Evolutionary conservation across 768 basidiomycete species (phyloP), one percentile per base, ranked within the genome.

Genomic region (Hebeloma cylindrosporum): DNA sequence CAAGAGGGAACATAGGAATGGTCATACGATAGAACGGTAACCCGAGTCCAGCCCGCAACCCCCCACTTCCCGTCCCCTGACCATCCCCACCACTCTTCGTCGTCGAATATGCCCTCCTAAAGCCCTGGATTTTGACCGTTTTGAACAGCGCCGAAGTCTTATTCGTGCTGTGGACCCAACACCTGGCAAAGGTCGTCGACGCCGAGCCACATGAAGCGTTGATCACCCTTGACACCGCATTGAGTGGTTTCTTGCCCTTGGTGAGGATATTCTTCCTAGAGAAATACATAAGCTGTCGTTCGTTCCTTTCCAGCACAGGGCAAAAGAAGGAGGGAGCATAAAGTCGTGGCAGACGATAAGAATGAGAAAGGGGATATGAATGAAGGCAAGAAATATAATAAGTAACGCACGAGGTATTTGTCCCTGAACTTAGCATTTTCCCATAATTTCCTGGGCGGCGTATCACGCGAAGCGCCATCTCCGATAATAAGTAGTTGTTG

Each of bases 181-280:
- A 78, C 51, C 70, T 64, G 20, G 72, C 69, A 43, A 79, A 72
- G 3, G 70, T 74, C 2, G 72, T 71, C 33, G 76, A 70, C 4
- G 75, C 75, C 7, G 72, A 61, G 41, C 74, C 61, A 50, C 67
- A 69, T 36, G 79, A 71, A 39, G 73, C 68, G 62, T 76, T 77
- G 48, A 78, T 57, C 56, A 80, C 75, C 62, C 70, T 58, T 40
- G 79, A 77, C 6, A 79, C 81, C n/a, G 72, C 78, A 50, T 76
- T 75, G 21, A 83, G 60, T 23, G 82, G 79, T 55, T 69, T 71
- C 54, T 70, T 75, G 47, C 79, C 74, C 57, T 75, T 77, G 20
- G 71, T 71, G 29, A 78, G 55, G 54, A 77, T 62, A n/a, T 56
- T 65, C 52, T 78, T 75, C 60, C 75, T 76, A 50, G 75, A 78